phyloP scores from a whole-genome alignment of 2,329 filamentous ascomycete species.

The Mycosphaerella sp. region DNA sequence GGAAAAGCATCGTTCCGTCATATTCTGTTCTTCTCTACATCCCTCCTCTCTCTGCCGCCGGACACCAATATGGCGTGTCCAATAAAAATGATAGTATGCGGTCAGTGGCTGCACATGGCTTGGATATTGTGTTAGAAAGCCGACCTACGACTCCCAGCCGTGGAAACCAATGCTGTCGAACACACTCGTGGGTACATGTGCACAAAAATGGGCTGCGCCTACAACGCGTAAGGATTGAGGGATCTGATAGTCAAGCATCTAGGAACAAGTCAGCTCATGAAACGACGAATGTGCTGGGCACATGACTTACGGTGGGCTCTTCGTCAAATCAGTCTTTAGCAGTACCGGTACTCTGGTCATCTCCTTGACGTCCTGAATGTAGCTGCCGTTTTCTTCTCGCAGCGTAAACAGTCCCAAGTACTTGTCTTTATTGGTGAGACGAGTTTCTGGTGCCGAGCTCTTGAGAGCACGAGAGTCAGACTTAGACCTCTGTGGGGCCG shows the following conservation, averaged over 20 bases:
- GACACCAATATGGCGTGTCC: conserved; percentile 4
- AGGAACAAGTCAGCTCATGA: conserved; percentile 35
- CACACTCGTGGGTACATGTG: too few species aligned
- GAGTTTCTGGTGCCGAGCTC: conserved; percentile 66
- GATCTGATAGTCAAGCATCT: conserved; percentile 81
- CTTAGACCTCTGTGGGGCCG: conserved; percentile 74
- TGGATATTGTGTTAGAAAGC: not conserved
- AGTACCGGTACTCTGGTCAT: conserved; percentile 98
- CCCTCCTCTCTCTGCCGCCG: conserved; percentile 1
- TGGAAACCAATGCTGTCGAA: too few species aligned
- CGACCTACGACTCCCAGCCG: too few species aligned
- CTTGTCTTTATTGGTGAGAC: conserved; percentile 89
- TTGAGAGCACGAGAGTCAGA: conserved; percentile 88
- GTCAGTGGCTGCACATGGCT: conserved; percentile 18
- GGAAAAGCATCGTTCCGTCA: conserved; percentile 10
- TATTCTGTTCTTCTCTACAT: conserved; percentile 1
- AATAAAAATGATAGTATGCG: conserved; percentile 22
- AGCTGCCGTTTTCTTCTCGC: conserved; percentile 85
- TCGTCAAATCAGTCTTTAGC: conserved; percentile 93
- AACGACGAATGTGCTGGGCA: not conserved
- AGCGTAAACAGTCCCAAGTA: conserved; percentile 85
- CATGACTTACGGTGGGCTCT: conserved; percentile 93
- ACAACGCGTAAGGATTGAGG: conserved; percentile 67
- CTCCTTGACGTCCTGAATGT: conserved; percentile 96
- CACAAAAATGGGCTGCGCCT: conserved; percentile 16